Evolutionary conservation across 805 yeast genomes (phyloP).

Genomic region (Cyberlindnera amylophila): DNA sequence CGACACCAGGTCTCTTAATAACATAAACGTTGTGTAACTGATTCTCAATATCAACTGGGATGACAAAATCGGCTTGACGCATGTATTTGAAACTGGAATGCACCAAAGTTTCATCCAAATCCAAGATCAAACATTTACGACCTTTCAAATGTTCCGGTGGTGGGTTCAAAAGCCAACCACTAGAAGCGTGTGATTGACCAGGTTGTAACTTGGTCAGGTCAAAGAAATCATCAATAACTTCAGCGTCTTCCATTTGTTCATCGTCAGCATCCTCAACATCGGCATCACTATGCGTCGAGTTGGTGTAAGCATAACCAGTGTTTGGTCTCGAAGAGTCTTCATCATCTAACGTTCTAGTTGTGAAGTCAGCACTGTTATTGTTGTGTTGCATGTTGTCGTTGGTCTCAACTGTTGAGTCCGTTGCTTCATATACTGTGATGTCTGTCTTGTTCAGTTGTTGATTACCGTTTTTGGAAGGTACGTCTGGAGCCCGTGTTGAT

Average conservation of each 20-base stretch:
- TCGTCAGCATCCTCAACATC: slow-evolving; percentile 25
- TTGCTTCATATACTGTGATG: slow-evolving; percentile 28
- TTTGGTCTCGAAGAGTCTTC: slow-evolving; percentile 2
- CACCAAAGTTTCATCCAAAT: slow-evolving; percentile 93
- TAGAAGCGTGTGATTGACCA: slow-evolving; percentile 63
- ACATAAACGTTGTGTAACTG: slow-evolving; percentile 93
- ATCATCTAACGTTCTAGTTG: slow-evolving; percentile 10
- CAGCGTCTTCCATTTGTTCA: slow-evolving; percentile 24
- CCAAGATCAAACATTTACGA: slow-evolving; percentile 85
- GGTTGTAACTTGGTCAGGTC: slow-evolving; percentile 66
- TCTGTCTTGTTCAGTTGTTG: slow-evolving; percentile 19
- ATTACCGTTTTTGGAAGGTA: background rate
- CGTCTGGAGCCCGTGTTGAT: background rate
- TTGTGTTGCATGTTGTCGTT: slow-evolving; percentile 1
- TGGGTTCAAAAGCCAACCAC: slow-evolving; percentile 64
- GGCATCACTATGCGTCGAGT: slow-evolving; percentile 16
- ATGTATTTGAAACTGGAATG: slow-evolving; percentile 92
- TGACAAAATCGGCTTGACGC: slow-evolving; percentile 91
- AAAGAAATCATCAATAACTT: slow-evolving; percentile 36
- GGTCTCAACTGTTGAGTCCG: slow-evolving; percentile 25
- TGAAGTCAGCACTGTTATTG: slow-evolving; percentile 5
- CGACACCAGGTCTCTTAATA: slow-evolving; percentile 97
- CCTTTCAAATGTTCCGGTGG: slow-evolving; percentile 45
- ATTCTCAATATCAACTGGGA: slow-evolving; percentile 94
- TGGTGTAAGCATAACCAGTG: slow-evolving; percentile 7